Evolutionary conservation across 805 yeast genomes (phyloP), one percentile per base, ranked within the genome.

Genomic region (Pichia manshurica): DNA sequence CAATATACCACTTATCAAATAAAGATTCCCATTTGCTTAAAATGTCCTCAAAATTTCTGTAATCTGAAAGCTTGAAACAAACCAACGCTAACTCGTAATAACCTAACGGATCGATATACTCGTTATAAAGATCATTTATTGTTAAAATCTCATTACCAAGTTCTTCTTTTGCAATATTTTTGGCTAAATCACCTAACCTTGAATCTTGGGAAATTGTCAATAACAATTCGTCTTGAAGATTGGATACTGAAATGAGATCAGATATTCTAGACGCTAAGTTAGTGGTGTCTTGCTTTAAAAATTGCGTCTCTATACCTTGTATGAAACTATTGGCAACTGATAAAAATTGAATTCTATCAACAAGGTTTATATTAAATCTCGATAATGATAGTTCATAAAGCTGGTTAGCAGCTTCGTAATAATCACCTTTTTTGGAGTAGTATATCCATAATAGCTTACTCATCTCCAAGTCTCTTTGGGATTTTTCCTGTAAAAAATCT

Each of bases 251-350:
- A 57, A 89, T 78, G 44, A 86, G 76, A 59, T 89, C 96, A 54
- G 81, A 84, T 34, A 90, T 84, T 56, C 76, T 71, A 10, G 80
- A 71, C 1, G 87, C 74, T 48, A 91, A 69, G 56, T 79, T 81
- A 25, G 82, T 78, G 76, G 88, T 82, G 51, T 81, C 80, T 57
- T 86, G 95, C 55, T 91, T 76, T 59, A 82, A 74, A 49, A 74
- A 77, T 28, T 91, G 87, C 22, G 91, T 84, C 52, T 89, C 80
- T 39, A 77, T 81, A 64, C 96, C 84, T 60, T 87, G 87, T 64
- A 96, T 85, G 69, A 87, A 89, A 3, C 96, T 96, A 64, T 84
- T 85, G 1, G 97, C 97, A 55, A 97, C 77, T 1, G 97, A 87
- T 46, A 93, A 71, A 61, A 77, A 88, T 65, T 90, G 96, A 39